Conservation (phyloP, 2,329 filamentous ascomycete species). For the Tetracladium maxilliforme region DNA sequence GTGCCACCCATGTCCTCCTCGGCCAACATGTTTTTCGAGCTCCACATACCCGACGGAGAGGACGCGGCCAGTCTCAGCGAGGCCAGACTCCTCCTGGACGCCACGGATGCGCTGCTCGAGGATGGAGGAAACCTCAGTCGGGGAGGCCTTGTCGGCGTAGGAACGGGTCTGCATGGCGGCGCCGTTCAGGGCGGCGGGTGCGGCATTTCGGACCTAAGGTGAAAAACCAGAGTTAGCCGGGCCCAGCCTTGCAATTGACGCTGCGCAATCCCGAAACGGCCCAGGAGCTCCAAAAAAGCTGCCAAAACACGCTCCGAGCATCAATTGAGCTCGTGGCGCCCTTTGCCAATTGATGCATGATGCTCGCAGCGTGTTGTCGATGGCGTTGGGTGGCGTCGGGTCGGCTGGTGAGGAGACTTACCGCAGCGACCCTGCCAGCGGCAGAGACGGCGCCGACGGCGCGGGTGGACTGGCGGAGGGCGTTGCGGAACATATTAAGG, state of each 20-base stretch:
- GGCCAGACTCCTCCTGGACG: conserved; percentile 89
- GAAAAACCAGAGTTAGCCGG: conserved; percentile 39
- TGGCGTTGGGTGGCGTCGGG: conserved; percentile 21
- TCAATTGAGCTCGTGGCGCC: conserved; percentile 22
- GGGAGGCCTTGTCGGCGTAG: conserved; percentile 88
- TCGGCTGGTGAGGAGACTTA: conserved; percentile 51
- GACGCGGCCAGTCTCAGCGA: conserved; percentile 97
- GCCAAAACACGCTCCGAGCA: conserved; percentile 13
- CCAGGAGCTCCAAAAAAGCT: conserved; percentile 15
- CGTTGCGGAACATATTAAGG: conserved; percentile 94
- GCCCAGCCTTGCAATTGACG: neutral
- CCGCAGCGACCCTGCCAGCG: conserved; percentile 78
- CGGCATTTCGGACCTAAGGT: conserved; percentile 68
- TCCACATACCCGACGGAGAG: conserved; percentile 90
- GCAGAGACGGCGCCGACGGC: conserved; percentile 89
- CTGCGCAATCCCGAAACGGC: conserved; percentile 24
- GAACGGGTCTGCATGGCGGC: conserved; percentile 60
- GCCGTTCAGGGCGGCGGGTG: conserved; percentile 62
- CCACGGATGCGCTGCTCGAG: conserved; percentile 98
- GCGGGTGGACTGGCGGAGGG: conserved; percentile 92
- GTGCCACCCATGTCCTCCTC: no score
- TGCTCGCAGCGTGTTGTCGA: conserved; percentile 26
- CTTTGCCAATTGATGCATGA: conserved; percentile 18
- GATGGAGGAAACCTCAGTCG: conserved; percentile 98
- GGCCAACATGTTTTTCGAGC: conserved; percentile 3